Conservation (phyloP, 2,329 filamentous ascomycete species). For the Diaporthe citri region DNA sequence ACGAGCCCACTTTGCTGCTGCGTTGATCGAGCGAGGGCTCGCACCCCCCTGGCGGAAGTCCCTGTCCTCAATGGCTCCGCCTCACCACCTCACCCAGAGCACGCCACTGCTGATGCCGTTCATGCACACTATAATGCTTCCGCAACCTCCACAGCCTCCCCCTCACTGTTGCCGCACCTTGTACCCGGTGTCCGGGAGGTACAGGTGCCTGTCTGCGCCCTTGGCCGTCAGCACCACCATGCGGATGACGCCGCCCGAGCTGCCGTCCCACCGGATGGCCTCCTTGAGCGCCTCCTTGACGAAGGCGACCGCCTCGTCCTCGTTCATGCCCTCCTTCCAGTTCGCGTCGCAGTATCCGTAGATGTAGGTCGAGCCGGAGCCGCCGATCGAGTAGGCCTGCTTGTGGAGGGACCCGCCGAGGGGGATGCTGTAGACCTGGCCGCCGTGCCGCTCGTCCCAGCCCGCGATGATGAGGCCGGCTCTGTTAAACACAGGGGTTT, state of each 20-base stretch:
- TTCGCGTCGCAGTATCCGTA: slow-evolving; percentile 98
- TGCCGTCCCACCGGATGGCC: slow-evolving; percentile 99
- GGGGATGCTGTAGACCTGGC: slow-evolving; percentile 97
- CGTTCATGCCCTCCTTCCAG: slow-evolving; percentile 95
- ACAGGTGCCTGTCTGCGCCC: slow-evolving; percentile 93
- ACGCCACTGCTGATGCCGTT: neutral
- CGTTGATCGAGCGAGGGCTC: neutral
- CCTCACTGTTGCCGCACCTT: slow-evolving; percentile 74
- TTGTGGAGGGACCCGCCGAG: slow-evolving; percentile 97
- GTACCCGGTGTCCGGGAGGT: slow-evolving; percentile 94
- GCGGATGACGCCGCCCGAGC: slow-evolving; percentile 96
- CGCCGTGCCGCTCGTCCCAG: slow-evolving; percentile 94
- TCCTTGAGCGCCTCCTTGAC: slow-evolving; percentile 92
- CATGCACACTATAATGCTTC: slow-evolving; percentile 38
- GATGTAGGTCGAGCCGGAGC: slow-evolving; percentile 98
- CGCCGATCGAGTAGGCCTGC: slow-evolving; percentile 94
- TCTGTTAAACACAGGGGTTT: slow-evolving; percentile 58
- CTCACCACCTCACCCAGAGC: neutral
- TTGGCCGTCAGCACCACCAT: slow-evolving; percentile 95
- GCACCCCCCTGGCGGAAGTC: neutral
- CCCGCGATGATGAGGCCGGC: slow-evolving; percentile 99
- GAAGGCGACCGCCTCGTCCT: slow-evolving; percentile 89
- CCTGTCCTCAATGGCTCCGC: neutral
- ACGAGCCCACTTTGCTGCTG: neutral
- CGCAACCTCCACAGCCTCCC: slow-evolving; percentile 41